Evolutionary conservation across 2,329 filamentous ascomycete genomes (phyloP), one percentile per base, ranked within the genome.

Genomic region (Ophiostoma ulmi): DNA sequence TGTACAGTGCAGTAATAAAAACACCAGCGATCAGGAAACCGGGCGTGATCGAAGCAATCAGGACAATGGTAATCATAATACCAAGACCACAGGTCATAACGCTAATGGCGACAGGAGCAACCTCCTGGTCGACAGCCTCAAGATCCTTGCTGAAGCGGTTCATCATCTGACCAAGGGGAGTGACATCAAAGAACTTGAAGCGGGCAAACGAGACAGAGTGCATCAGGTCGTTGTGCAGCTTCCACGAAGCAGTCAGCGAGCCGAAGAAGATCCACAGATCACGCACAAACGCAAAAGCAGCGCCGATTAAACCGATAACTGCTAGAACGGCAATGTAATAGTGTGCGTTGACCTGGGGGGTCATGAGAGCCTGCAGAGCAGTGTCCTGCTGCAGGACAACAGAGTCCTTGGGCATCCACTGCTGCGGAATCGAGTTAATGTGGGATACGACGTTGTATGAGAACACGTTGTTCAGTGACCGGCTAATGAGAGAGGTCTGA

Each of bases 121-220:
- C 92, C 79, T 99, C 95, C 78, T 99, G 95, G 75, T 99, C 95
- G 26, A 99, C 86, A 13, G 93, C 89, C 79, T 99, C 94, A 17
- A 99, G 87, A 78, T 99, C 95, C 80, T 98, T 98, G 78, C 94
- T 98, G 81, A 99, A 99, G 26, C 95, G 89, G 80, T 99, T 99
- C 90, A 98, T 98, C 76, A 99, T 85, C 80, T 97, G 94, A 14
- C 95, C 95, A 0, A 98, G 86, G 2, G 95, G 95, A 0, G 95
- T 99, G 1, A 94, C 91, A 77, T 99, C 95, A 77, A 99, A 99
- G 82, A 99, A 99, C 78, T 92, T 93, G 84, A 99, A 98, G 78
- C 93, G 94, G 39, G 95, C 95, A 75, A 94, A 89, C 17, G 92
- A 91, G 35, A 99, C 88, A 1, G 91, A 85, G 38, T 87, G 85